phyloP scores from a whole-genome alignment of 345 rosid species.

The Theobroma cacao region DNA sequence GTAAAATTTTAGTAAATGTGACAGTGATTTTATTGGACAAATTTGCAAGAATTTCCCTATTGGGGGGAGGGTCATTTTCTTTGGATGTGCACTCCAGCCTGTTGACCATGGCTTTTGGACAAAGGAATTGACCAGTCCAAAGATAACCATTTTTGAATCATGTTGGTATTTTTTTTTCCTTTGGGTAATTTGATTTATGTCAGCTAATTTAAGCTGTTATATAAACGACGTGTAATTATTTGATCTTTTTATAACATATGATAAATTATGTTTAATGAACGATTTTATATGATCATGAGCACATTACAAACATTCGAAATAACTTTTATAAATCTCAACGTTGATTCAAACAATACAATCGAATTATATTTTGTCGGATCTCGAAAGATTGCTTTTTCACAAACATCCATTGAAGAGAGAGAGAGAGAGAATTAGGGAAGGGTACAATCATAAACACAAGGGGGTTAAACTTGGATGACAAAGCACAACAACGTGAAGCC shows the following conservation, averaged over 20 bases:
- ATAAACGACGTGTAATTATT: no score
- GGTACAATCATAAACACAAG: background rate
- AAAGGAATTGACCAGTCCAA: background rate
- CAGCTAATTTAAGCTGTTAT: no score
- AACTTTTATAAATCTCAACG: background rate
- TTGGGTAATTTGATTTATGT: no score
- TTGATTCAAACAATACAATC: background rate
- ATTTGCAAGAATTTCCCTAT: background rate
- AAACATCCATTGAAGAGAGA: background rate
- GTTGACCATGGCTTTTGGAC: background rate
- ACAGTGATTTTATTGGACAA: background rate
- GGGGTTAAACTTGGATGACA: background rate
- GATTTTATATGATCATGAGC: no score
- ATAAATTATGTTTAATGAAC: no score
- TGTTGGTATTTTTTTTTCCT: no score
- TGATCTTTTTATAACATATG: no score
- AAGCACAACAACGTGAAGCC: background rate
- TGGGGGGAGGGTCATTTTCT: background rate
- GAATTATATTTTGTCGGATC: background rate
- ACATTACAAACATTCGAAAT: no score
- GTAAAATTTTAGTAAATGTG: background rate
- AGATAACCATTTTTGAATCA: no score
- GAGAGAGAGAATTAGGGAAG: background rate
- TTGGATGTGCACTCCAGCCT: background rate
- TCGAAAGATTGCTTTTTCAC: no score